phyloP scores from a whole-genome alignment of 306 rosid species.

The Glycine soja region DNA sequence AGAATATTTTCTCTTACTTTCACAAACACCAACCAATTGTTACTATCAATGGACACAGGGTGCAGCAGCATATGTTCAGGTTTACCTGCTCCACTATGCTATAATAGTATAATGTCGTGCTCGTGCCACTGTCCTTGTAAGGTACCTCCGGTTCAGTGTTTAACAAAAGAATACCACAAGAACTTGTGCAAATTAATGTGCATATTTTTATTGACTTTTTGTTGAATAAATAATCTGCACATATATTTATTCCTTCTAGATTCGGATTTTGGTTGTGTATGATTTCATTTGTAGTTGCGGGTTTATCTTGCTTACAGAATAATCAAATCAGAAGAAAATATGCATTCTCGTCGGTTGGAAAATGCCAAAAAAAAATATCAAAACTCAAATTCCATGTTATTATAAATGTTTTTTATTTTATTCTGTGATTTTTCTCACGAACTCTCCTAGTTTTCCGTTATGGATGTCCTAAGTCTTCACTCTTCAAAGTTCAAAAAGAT shows the following conservation, averaged over 20 bases:
- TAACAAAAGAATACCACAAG: neutral
- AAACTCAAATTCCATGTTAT: neutral
- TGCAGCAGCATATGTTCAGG: neutral
- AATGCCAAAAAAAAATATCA: neutral
- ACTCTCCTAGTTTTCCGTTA: neutral
- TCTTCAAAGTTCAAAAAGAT: constrained; percentile 11
- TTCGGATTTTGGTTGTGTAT: neutral
- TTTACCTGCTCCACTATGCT: neutral
- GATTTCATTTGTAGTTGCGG: neutral
- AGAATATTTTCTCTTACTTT: no score
- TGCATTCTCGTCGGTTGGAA: neutral
- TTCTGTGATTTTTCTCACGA: neutral
- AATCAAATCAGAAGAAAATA: neutral
- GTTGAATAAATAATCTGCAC: neutral
- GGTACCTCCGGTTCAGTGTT: neutral
- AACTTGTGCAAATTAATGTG: neutral
- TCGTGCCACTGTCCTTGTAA: neutral
- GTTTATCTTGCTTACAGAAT: constrained; percentile 20
- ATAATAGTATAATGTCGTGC: neutral
- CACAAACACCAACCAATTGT: no score
- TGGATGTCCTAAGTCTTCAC: neutral
- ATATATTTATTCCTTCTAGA: constrained; percentile 1
- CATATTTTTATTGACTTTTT: constrained; percentile 13
- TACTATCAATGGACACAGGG: neutral
- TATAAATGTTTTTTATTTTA: neutral